These are phyloP conservation scores for Phaeoacremonium minimum DNA, from an alignment of 2,329 filamentous ascomycete species.

Conservation along the genomic window DNA sequence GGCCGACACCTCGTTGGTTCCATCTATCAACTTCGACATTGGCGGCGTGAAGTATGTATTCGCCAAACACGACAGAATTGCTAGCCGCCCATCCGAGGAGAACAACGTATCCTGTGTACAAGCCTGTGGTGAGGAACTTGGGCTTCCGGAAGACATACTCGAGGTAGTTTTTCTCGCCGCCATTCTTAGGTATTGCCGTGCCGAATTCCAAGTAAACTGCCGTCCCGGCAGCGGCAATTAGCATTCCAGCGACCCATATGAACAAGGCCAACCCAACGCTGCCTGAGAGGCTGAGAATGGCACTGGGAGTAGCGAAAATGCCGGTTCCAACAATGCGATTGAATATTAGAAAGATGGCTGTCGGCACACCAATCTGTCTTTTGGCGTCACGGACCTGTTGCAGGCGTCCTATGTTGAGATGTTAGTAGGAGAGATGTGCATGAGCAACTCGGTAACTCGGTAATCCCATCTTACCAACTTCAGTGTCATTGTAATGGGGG, in stretches of 20 bases:
- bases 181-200: conserved; percentile 59
- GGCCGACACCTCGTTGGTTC: conserved; percentile 63
- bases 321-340: conserved; percentile 61
- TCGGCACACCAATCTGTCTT: conserved; percentile 50
- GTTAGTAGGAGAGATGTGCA: background rate
- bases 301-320: conserved; percentile 33
- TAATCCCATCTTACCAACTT: background rate
- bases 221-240: conserved; percentile 4
- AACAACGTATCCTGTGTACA: conserved; percentile 59
- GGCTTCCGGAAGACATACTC: conserved; percentile 60
- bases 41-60: conserved; percentile 65
- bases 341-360: conserved; percentile 55
- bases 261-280: conserved; percentile 3
- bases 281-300: background rate
- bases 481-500: background rate
- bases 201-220: conserved; percentile 19
- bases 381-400: conserved; percentile 35
- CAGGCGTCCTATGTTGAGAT: background rate
- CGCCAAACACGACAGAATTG: conserved; percentile 66
- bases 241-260: conserved; percentile 3
- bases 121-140: conserved; percentile 54
- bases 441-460: background rate
- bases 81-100: conserved; percentile 62
- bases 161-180: conserved; percentile 65
- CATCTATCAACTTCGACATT: conserved; percentile 57